Evolutionary conservation across 441 rosid species (phyloP).

Genomic region (Kokia cookei): DNA sequence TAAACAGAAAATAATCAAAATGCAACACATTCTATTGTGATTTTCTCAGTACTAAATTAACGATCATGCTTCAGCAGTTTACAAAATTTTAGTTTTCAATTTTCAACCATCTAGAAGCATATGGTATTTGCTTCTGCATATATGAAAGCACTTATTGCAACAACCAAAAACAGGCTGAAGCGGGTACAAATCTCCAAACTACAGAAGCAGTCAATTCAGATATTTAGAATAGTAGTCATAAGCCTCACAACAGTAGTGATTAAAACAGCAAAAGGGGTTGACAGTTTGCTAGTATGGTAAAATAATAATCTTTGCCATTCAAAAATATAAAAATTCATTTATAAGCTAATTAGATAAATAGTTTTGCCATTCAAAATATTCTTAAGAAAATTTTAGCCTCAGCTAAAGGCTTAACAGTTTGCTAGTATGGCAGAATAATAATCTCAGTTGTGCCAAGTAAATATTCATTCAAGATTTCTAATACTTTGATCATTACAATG

Average conservation of each 20-base stretch:
- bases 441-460: not conserved
- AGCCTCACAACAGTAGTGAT: no score
- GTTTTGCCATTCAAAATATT: not conserved
- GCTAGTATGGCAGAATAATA: not conserved
- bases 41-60: not conserved
- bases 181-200: not conserved
- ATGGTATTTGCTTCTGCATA: not conserved
- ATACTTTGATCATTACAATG: not conserved
- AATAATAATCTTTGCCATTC: no score
- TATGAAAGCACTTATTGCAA: no score
- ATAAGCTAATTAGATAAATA: not conserved
- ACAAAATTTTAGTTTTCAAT: not conserved
- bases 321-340: not conserved
- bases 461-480: not conserved
- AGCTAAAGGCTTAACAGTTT: not conserved
- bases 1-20: not conserved
- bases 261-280: no score
- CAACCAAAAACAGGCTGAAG: not conserved
- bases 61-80: not conserved
- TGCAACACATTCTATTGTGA: not conserved
- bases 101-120: not conserved
- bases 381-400: not conserved
- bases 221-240: no score
- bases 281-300: no score
- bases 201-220: not conserved